phyloP scores from a whole-genome alignment of 2,329 filamentous ascomycete species.

The Penicillium sp. region DNA sequence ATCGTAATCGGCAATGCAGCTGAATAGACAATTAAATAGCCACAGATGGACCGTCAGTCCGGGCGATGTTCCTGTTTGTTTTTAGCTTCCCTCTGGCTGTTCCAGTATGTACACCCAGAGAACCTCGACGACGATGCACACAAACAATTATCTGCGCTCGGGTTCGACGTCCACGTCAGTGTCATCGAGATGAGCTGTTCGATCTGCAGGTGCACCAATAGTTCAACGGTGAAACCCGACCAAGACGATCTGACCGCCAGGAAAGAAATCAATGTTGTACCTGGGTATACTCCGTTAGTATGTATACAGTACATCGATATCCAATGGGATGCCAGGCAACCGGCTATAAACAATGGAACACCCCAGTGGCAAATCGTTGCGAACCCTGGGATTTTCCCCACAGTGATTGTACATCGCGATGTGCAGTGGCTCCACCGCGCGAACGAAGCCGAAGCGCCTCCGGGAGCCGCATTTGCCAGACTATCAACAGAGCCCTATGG shows the following conservation, averaged over 20 bases:
- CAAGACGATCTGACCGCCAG: not conserved
- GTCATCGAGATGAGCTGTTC: not conserved
- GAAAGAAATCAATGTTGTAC: not conserved
- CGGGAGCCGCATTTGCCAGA: not conserved
- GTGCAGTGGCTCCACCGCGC: not conserved
- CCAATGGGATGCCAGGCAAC: not conserved
- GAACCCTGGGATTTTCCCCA: not conserved
- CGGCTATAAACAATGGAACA: not conserved
- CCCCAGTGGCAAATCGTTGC: not conserved
- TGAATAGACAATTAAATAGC: conserved; percentile 6
- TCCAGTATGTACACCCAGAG: conserved; percentile 8
- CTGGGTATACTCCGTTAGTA: too few relatives aligned
- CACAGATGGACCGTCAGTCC: conserved; percentile 14
- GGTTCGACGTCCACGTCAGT: not conserved
- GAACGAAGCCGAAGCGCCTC: not conserved
- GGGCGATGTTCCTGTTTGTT: too few relatives aligned
- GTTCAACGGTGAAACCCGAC: not conserved
- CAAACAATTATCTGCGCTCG: not conserved
- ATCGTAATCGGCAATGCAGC: conserved; percentile 14
- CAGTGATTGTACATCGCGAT: not conserved
- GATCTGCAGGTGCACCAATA: not conserved
- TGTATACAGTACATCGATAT: too few relatives aligned
- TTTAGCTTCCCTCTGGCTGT: conserved; percentile 10
- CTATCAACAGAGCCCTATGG: not conserved
- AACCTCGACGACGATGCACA: conserved; percentile 2